Conservation (phyloP, 2,329 filamentous ascomycete species). For the Colletotrichum lupini region DNA sequence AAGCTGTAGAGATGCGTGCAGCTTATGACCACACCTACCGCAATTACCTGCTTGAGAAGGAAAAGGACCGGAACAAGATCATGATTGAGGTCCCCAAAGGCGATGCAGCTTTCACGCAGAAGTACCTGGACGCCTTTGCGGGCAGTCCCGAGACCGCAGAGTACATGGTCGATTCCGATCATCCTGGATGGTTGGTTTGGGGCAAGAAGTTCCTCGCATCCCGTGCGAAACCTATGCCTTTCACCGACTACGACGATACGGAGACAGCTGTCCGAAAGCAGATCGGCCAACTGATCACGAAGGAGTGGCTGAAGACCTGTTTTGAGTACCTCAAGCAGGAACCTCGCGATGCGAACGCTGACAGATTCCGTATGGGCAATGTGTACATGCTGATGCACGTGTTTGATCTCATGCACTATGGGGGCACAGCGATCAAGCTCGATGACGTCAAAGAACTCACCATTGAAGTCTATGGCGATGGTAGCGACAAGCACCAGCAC, state of each 20-base stretch:
- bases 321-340: conserved; percentile 98
- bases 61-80: conserved; percentile 81
- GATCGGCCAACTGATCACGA: conserved; percentile 83
- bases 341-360: conserved; percentile 81
- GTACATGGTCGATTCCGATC: conserved; percentile 91
- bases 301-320: conserved; percentile 86
- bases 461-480: conserved; percentile 84
- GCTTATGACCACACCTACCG: conserved; percentile 88
- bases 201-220: conserved; percentile 86
- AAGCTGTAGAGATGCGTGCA: conserved; percentile 87
- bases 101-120: conserved; percentile 81
- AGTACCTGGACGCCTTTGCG: conserved; percentile 82
- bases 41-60: conserved; percentile 85
- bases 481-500: conserved; percentile 97
- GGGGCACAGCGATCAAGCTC: conserved; percentile 80
- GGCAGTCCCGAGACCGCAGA: conserved; percentile 74
- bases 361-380: conserved; percentile 90
- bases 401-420: conserved; percentile 89
- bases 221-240: conserved; percentile 76
- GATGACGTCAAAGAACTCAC: conserved; percentile 89
- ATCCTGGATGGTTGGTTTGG: conserved; percentile 98
- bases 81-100: conserved; percentile 78
- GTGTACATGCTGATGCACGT: conserved; percentile 89
- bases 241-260: conserved; percentile 79
- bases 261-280: conserved; percentile 80